phyloP scores from a whole-genome alignment of 495 filamentous ascomycete species.

The Delitschia confertaspora region DNA sequence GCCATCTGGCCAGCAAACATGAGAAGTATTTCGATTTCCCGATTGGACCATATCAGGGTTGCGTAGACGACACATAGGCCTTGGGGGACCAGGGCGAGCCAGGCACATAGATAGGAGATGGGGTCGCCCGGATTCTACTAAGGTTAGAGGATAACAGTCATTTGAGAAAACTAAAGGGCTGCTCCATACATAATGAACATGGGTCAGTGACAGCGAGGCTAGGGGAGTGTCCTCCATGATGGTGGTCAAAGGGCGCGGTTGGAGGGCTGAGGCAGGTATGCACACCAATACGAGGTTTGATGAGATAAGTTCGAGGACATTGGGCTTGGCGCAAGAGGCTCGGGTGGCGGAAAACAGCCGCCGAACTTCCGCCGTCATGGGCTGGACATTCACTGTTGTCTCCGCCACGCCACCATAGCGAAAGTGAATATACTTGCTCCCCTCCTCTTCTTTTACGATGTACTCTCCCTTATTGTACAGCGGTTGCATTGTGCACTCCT shows the following conservation, averaged over 20 bases:
- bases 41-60: slow-evolving; percentile 78
- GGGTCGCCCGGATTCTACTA: slow-evolving; percentile 77
- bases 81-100: slow-evolving; percentile 87
- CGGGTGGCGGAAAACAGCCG: no score
- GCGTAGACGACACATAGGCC: slow-evolving; percentile 81
- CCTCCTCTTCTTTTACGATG: no score
- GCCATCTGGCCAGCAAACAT: slow-evolving; percentile 88
- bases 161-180: background rate
- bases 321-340: no score
- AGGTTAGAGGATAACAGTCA: background rate
- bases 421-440: no score
- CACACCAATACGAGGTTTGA: no score
- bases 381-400: no score
- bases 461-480: no score
- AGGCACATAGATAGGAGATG: slow-evolving; percentile 79
- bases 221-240: slow-evolving; percentile 47
- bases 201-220: slow-evolving; percentile 84
- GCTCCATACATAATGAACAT: slow-evolving; percentile 83
- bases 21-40: slow-evolving; percentile 80
- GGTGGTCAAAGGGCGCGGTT: no score
- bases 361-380: no score
- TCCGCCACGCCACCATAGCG: no score
- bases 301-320: background rate
- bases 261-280: background rate
- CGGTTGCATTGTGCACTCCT: no score